Conservation (phyloP, 2,329 filamentous ascomycete species). For the Sclerotinia trifoliorum region DNA sequence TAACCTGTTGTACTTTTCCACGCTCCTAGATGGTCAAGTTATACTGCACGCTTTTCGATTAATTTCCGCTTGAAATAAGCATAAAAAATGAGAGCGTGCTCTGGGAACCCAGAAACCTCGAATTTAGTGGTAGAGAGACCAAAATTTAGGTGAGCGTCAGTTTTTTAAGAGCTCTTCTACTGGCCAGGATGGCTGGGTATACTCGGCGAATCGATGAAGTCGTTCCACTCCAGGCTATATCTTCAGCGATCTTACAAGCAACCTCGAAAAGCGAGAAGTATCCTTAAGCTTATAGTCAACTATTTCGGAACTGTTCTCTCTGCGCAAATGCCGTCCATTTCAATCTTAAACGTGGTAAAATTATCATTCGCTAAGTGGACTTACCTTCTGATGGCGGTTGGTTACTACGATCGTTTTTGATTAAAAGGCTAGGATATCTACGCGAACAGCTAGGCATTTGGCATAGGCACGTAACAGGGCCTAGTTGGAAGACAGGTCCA, state of each 20-base stretch:
- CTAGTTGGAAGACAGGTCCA: background rate
- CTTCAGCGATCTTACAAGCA: background rate
- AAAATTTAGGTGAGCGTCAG: background rate
- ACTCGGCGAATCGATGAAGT: background rate
- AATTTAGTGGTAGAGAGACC: background rate
- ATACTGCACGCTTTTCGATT: background rate
- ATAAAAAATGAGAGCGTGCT: background rate
- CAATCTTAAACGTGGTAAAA: background rate
- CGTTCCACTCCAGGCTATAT: background rate
- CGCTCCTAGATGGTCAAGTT: background rate
- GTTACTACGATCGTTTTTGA: background rate
- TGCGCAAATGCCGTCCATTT: background rate
- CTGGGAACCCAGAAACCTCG: background rate
- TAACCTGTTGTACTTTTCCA: background rate
- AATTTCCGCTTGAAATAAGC: background rate
- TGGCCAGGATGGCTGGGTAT: background rate
- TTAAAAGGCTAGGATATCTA: background rate
- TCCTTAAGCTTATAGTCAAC: background rate
- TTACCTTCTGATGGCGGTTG: background rate
- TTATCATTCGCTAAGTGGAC: background rate
- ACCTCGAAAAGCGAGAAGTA: background rate
- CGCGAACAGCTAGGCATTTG: background rate
- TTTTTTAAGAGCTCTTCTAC: background rate
- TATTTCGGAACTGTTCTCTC: background rate
- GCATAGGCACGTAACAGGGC: background rate